Evolutionary conservation across 768 basidiomycete species (phyloP).

Genomic region (Tylopilus subfusipes): DNA sequence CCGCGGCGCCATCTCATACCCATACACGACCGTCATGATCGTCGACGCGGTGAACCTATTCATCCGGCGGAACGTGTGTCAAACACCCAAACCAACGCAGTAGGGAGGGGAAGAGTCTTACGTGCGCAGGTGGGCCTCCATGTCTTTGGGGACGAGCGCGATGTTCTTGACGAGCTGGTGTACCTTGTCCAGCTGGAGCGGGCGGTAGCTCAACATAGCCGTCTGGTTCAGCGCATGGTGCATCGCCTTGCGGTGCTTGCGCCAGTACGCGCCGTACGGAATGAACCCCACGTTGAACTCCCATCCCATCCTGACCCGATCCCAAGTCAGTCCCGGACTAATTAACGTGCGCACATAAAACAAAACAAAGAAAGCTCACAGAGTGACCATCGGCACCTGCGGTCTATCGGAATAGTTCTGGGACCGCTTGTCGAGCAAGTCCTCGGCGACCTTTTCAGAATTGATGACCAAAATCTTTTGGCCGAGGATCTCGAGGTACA

Average conservation of each 20-base stretch:
- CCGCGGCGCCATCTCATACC: slow-evolving; percentile 31
- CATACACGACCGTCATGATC: slow-evolving; percentile 34
- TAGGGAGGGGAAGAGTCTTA: not conserved
- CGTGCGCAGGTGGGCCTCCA: slow-evolving; percentile 24
- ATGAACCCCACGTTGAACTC: slow-evolving; percentile 36
- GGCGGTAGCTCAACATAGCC: slow-evolving; percentile 27
- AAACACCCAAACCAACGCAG: too few species aligned
- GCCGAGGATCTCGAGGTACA: slow-evolving; percentile 27
- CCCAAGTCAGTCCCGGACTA: too few species aligned
- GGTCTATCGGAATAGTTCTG: slow-evolving; percentile 29
- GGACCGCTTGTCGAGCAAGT: slow-evolving; percentile 30
- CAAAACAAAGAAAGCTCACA: slow-evolving; percentile 16
- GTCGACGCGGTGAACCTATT: slow-evolving; percentile 28
- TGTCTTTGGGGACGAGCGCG: slow-evolving; percentile 25
- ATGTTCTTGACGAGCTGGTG: slow-evolving; percentile 32
- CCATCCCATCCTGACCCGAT: slow-evolving; percentile 32
- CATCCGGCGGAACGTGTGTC: too few species aligned
- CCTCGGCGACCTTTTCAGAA: slow-evolving; percentile 22
- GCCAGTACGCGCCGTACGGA: slow-evolving; percentile 38
- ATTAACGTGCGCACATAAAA: too few species aligned
- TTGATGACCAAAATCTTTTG: slow-evolving; percentile 24
- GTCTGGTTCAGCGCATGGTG: slow-evolving; percentile 37
- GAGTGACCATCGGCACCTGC: slow-evolving; percentile 18
- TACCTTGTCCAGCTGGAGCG: slow-evolving; percentile 32
- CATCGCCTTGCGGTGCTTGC: slow-evolving; percentile 35